A percentile compares a stretch with the other conserved stretches of the same genome.
Evolutionary conservation across 106 monocot species (phyloP).

Genomic region (Acorus gramineus): DNA sequence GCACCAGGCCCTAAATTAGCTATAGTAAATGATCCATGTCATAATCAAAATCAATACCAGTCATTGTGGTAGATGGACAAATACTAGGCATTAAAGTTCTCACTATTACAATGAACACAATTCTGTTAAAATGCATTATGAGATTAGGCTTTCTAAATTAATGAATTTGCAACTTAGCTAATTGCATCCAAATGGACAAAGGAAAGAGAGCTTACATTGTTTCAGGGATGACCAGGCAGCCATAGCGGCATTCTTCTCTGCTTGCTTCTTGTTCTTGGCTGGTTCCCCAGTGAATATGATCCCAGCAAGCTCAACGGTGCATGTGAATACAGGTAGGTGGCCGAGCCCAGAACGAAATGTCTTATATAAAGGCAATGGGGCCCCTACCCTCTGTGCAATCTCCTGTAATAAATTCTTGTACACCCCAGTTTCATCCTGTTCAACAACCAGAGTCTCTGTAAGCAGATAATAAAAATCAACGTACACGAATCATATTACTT

Average conservation of each 20-base stretch:
- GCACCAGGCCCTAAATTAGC: too few relatives aligned
- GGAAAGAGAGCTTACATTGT: constrained; percentile 44
- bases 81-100: too few relatives aligned
- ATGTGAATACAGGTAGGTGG: constrained; percentile 77
- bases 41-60: too few relatives aligned
- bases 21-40: too few relatives aligned
- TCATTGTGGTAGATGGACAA: too few relatives aligned
- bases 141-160: too few relatives aligned
- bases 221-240: constrained; percentile 87
- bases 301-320: constrained; percentile 86
- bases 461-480: not conserved
- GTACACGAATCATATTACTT: too few relatives aligned
- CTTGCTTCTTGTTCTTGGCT: constrained; percentile 97
- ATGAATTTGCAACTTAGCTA: too few relatives aligned
- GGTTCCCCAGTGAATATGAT: constrained; percentile 90
- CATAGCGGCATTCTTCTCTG: constrained; percentile 96
- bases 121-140: too few relatives aligned
- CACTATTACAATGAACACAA: too few relatives aligned
- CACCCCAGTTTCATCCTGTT: constrained; percentile 95
- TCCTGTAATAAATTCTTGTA: constrained; percentile 98
- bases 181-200: too few relatives aligned
- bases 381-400: constrained; percentile 88
- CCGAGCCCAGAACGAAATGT: constrained; percentile 77
- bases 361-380: constrained; percentile 79
- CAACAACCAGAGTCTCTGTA: not conserved